Evolutionary conservation across 805 yeast species (phyloP).

Genomic region (Starmerella roubikii): DNA sequence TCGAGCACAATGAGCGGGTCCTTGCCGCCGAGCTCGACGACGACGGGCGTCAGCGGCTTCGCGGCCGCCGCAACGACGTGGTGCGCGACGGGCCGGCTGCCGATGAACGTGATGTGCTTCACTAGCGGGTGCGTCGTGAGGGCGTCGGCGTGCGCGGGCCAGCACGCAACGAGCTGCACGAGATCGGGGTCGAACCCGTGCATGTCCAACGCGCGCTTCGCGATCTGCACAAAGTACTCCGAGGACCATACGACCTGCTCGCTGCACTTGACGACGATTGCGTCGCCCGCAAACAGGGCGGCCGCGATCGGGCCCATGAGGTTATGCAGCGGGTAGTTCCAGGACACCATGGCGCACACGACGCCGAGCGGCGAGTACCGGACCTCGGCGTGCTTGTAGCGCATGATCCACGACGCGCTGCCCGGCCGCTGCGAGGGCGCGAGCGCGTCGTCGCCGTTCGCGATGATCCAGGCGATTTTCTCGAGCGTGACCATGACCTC

Average conservation of each 20-base stretch:
- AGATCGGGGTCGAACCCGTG: slow-evolving; percentile 69
- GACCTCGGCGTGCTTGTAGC: slow-evolving; percentile 85
- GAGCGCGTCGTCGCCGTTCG: slow-evolving; percentile 65
- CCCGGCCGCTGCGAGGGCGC: slow-evolving; percentile 70
- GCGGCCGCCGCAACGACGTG: slow-evolving; percentile 74
- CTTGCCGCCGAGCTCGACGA: slow-evolving; percentile 93
- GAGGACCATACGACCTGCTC: slow-evolving; percentile 96
- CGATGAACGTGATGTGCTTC: slow-evolving; percentile 85
- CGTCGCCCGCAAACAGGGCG: slow-evolving; percentile 79
- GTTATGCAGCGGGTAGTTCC: slow-evolving; percentile 98
- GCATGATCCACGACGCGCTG: slow-evolving; percentile 71
- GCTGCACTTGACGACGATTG: slow-evolving; percentile 82
- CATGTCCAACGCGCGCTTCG: slow-evolving; percentile 54
- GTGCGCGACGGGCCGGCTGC: slow-evolving; percentile 90
- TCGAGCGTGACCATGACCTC: slow-evolving; percentile 92
- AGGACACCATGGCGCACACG: slow-evolving; percentile 79
- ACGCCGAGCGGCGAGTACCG: slow-evolving; percentile 86
- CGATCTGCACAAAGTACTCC: slow-evolving; percentile 56
- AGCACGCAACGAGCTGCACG: slow-evolving; percentile 77
- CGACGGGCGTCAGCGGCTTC: slow-evolving; percentile 80
- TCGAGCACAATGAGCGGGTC: slow-evolving; percentile 83
- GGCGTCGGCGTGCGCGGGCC: slow-evolving; percentile 79
- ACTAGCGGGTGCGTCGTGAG: slow-evolving; percentile 74
- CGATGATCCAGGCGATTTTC: slow-evolving; percentile 77
- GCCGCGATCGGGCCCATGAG: slow-evolving; percentile 86